These are phyloP conservation scores for Leishmania aethiopica DNA, from an alignment of 208 protist species.

Conservation along the genomic window DNA sequence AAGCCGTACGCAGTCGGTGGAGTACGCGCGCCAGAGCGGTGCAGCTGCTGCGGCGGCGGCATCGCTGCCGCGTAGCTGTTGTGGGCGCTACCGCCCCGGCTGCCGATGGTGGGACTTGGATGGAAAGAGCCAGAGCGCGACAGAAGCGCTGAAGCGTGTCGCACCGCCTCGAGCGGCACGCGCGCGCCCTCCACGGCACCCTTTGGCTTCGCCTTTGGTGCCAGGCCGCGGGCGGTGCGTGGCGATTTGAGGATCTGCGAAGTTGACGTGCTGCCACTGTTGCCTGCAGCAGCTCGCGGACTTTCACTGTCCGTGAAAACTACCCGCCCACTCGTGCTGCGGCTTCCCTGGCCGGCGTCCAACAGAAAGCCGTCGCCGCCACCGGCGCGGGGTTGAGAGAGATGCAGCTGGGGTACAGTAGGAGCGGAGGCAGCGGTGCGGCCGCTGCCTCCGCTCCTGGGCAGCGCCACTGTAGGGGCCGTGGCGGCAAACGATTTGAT, in stretches of 20 bases:
- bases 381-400: background rate
- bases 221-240: slow-evolving; percentile 38
- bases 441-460: background rate
- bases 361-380: background rate
- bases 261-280: background rate
- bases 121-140: slow-evolving; percentile 12
- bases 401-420: slow-evolving; percentile 9
- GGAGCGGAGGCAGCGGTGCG: background rate
- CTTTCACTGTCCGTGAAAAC: background rate
- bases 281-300: slow-evolving; percentile 5
- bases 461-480: background rate
- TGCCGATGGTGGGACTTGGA: background rate
- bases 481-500: background rate
- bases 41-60: background rate
- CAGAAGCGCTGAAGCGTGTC: slow-evolving; percentile 58
- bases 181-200: slow-evolving; percentile 41
- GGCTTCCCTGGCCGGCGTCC: background rate
- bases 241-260: slow-evolving; percentile 19
- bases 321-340: background rate
- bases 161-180: slow-evolving; percentile 75
- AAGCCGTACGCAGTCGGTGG: background rate
- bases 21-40: slow-evolving; percentile 1
- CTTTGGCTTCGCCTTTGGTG: slow-evolving; percentile 83
- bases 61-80: slow-evolving; percentile 14
- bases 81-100: background rate